Percentiles rank a stretch among this genome's conserved stretches.
Conservation (phyloP, 306 rosid genomes). For the Hippophae gyantsensis region DNA sequence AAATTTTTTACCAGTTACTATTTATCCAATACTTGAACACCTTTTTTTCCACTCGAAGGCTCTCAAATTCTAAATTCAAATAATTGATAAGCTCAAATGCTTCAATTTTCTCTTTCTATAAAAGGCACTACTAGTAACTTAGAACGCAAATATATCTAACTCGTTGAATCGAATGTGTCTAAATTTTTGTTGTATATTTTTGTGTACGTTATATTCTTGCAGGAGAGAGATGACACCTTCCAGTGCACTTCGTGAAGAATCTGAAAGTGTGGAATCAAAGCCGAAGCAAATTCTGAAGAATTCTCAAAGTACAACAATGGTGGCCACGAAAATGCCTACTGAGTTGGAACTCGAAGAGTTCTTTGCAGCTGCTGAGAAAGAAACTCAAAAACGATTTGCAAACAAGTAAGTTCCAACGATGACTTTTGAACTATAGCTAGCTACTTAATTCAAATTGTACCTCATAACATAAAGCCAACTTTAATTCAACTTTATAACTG, state of each 20-base stretch:
- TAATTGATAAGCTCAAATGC: neutral
- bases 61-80: constrained; percentile 31
- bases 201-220: constrained; percentile 10
- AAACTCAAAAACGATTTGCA: constrained; percentile 42
- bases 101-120: neutral
- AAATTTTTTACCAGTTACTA: neutral
- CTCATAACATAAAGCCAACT: neutral
- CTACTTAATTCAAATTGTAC: neutral
- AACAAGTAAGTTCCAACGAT: constrained; percentile 42
- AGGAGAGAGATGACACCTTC: constrained; percentile 62
- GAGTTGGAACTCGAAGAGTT: constrained; percentile 66
- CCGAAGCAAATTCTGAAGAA: constrained; percentile 23
- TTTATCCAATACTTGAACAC: neutral
- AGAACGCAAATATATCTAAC: neutral
- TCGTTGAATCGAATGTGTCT: constrained; percentile 8
- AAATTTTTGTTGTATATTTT: constrained; percentile 6
- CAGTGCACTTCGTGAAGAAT: constrained; percentile 32
- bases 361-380: constrained; percentile 60
- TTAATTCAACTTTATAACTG: neutral
- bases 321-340: constrained; percentile 40
- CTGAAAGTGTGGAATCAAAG: constrained; percentile 29
- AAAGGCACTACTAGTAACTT: neutral
- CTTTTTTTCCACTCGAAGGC: neutral
- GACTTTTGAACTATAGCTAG: neutral
- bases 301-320: constrained; percentile 25